A percentile compares a stretch with the other conserved stretches of the same genome.
These are phyloP conservation scores for Trypanosoma boissoni DNA, from an alignment of 208 protist genomes.

Conservation along the genomic window DNA sequence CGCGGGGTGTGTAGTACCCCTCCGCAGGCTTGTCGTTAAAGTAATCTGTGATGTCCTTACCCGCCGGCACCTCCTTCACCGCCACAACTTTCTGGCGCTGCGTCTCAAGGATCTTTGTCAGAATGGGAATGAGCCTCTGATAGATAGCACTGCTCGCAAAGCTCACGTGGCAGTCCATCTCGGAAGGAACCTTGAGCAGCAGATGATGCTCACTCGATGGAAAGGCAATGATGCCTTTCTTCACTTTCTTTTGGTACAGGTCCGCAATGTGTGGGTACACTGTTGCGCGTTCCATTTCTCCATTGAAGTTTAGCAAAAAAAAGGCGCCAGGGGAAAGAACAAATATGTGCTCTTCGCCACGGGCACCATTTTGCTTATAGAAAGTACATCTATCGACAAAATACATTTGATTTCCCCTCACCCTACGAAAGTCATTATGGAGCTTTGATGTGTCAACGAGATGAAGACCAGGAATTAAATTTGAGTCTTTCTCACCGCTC, in stretches of 20 bases:
- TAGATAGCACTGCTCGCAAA: slow-evolving; percentile 1
- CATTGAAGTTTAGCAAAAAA: slow-evolving; percentile 16
- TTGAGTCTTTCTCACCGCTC: neutral
- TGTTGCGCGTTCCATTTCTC: slow-evolving; percentile 14
- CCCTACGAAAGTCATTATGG: slow-evolving; percentile 8
- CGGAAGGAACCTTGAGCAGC: slow-evolving; percentile 7
- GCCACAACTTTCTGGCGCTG: neutral
- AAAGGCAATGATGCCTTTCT: slow-evolving; percentile 6
- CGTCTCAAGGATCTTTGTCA: slow-evolving; percentile 2
- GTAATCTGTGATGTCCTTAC: slow-evolving; percentile 5
- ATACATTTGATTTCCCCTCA: slow-evolving; percentile 22
- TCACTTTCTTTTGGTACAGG: slow-evolving; percentile 16
- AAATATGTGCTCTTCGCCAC: slow-evolving; percentile 9
- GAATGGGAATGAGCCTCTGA: neutral
- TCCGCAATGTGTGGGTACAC: slow-evolving; percentile 10
- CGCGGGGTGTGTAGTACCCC: slow-evolving; percentile 15
- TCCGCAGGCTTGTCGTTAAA: slow-evolving; percentile 10
- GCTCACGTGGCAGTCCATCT: slow-evolving; percentile 22
- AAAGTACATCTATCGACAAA: slow-evolving; percentile 10
- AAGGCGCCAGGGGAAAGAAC: slow-evolving; percentile 18
- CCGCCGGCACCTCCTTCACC: slow-evolving; percentile 4
- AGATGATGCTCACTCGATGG: slow-evolving; percentile 8
- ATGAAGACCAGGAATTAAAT: slow-evolving; percentile 1
- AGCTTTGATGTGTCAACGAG: slow-evolving; percentile 14
- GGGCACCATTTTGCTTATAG: slow-evolving; percentile 1